Evolutionary conservation across 78 protist genomes (phyloP), one percentile per base, ranked within the genome.

Genomic region (Isochrysis galbana): DNA sequence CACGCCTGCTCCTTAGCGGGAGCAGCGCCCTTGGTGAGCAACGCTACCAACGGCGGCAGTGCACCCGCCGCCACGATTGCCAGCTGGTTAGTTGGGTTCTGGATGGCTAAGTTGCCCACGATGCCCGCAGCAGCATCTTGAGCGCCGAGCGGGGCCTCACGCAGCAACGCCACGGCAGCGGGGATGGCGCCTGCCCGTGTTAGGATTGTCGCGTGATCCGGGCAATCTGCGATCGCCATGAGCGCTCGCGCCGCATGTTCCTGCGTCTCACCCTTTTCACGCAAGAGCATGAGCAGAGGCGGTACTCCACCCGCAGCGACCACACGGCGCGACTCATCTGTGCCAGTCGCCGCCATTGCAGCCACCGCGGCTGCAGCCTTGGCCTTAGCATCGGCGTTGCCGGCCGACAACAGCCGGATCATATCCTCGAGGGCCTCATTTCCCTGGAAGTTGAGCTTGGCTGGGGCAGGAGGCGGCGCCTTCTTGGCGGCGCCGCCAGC

Each of bases 211-310:
- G 29, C 44, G 41, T 70, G 80, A 36, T 70, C 80, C 80, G 22
- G 5, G 39, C 39, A 70, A 46, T 77, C 84, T 23, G 84, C 84
- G 46, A 77, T 17, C 34, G n/a, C 0, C 84, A 77, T 77, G 47
- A 77, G 7, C 29, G 84, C 84, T 26, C 84, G 84, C 84, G 84
- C 84, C 84, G 84, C 84, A 29, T 77, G 84, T n/a, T 77, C 84
- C 84, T 77, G 84, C 46, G 46, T 46, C 2, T 77, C 84, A 46
- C 84, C 84, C n/a, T 34, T 19, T 5, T 2, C 34, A 2, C 84
- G 84, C 84, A 77, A 46, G 17, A 77, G 84, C 84, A 77, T 41
- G 47, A 77, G 84, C 84, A 77, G 84, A 41, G 84, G 84, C 84
- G 14, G 32, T 32, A 77, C 36, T 23, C 84, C 84, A 32, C 46